Conservation (phyloP, 805 yeast species). For the Scheffersomyces ergatensis region DNA sequence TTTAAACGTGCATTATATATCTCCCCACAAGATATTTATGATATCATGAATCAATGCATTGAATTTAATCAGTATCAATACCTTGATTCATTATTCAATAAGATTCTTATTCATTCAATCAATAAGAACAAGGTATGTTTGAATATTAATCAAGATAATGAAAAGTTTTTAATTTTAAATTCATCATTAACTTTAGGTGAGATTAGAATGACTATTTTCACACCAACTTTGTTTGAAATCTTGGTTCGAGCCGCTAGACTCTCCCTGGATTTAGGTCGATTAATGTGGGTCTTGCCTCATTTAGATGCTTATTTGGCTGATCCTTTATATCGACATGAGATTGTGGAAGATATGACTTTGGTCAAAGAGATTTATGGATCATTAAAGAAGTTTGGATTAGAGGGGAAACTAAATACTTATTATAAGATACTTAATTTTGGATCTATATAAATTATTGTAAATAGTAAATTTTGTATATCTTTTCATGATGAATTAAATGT, state of each 20-base stretch:
- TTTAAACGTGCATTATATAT: constrained; percentile 13
- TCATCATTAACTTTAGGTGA: constrained; percentile 9
- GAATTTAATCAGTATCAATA: constrained; percentile 21
- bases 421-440: constrained; percentile 15
- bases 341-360: constrained; percentile 11
- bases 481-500: no score
- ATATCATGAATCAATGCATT: constrained; percentile 27
- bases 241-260: constrained; percentile 19
- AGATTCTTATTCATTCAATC: constrained; percentile 24
- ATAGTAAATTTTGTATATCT: no score
- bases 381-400: constrained; percentile 21
- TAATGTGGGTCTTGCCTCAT: constrained; percentile 36
- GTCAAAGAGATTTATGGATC: constrained; percentile 15
- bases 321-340: constrained; percentile 2
- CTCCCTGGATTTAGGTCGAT: constrained; percentile 29
- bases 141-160: constrained; percentile 1
- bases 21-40: constrained; percentile 17
- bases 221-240: constrained; percentile 17
- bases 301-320: constrained; percentile 20
- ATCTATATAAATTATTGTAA: no score
- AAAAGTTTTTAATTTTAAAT: constrained; percentile 10
- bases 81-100: constrained; percentile 32
- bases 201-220: constrained; percentile 16
- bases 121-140: constrained; percentile 6
- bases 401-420: constrained; percentile 24